Percentiles rank a stretch among this genome's conserved stretches.
Evolutionary conservation across 176 grass and related monocot species (phyloP).

Genomic region (Eleusine coracana): DNA sequence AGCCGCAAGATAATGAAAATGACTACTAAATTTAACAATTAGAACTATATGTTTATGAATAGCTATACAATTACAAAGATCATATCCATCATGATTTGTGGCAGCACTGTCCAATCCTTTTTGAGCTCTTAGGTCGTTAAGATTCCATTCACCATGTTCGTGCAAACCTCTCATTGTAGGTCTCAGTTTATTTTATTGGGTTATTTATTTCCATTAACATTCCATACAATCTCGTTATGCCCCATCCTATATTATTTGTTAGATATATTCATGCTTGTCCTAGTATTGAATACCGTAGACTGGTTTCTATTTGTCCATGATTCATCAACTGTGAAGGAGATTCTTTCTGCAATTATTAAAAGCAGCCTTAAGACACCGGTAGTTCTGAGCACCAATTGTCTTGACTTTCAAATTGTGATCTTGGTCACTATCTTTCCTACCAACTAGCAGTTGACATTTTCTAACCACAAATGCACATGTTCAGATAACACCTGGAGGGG

Average conservation of each 20-base stretch:
- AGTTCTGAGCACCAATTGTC: conserved; percentile 30
- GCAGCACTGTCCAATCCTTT: conserved; percentile 35
- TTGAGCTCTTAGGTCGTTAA: conserved; percentile 25
- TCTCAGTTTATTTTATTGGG: conserved; percentile 40
- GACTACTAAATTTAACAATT: not conserved
- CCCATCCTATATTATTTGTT: conserved; percentile 44
- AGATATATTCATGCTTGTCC: conserved; percentile 41
- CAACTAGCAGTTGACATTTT: conserved; percentile 54
- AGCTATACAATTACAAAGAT: no score
- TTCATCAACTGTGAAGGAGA: conserved; percentile 13
- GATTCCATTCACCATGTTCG: conserved; percentile 51
- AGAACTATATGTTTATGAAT: conserved; percentile 17
- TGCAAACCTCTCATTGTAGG: conserved; percentile 44
- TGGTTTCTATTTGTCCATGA: conserved; percentile 32
- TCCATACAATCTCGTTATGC: conserved; percentile 35
- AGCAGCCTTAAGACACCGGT: conserved; percentile 12
- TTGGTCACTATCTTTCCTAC: conserved; percentile 36
- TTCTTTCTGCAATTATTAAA: conserved; percentile 41
- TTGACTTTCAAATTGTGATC: conserved; percentile 41
- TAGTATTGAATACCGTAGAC: conserved; percentile 17
- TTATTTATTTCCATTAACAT: conserved; percentile 35
- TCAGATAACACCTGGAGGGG: conserved; percentile 33
- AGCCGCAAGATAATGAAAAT: not conserved
- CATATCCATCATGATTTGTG: conserved; percentile 4
- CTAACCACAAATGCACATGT: conserved; percentile 37